phyloP scores from a whole-genome alignment of 257 asterid species.

The Fraxinus americana region DNA sequence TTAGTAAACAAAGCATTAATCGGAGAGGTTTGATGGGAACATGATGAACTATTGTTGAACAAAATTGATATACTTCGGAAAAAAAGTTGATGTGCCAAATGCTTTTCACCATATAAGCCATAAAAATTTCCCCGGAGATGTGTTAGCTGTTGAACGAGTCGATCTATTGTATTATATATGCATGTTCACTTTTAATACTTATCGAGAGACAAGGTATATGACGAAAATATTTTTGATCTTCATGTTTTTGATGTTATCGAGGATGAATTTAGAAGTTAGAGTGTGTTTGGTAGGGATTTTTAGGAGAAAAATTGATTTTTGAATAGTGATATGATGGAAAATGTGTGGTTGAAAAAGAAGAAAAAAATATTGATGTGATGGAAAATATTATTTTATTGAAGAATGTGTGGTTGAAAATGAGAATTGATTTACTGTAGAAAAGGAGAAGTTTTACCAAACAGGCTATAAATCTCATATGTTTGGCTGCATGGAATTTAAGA shows the following conservation, averaged over 20 bases:
- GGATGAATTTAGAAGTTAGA: neutral
- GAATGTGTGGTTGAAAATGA: too few relatives aligned
- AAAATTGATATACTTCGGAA: constrained; percentile 45
- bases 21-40: constrained; percentile 54
- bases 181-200: too few relatives aligned
- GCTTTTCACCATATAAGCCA: constrained; percentile 55
- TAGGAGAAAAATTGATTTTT: too few relatives aligned
- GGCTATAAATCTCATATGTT: neutral
- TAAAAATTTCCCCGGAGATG: constrained; percentile 49
- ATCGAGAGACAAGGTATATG: too few relatives aligned
- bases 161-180: neutral
- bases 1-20: constrained; percentile 49
- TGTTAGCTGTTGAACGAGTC: too few relatives aligned
- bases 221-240: neutral
- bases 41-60: constrained; percentile 46
- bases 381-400: too few relatives aligned
- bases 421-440: too few relatives aligned
- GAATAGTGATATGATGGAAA: too few relatives aligned
- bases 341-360: too few relatives aligned
- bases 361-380: too few relatives aligned
- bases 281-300: too few relatives aligned
- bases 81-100: constrained; percentile 67
- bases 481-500: constrained; percentile 2
- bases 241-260: neutral
- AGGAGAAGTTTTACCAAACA: too few relatives aligned